Base-by-base conservation (phyloP, 2,329 filamentous ascomycete species). In the Trichothecium roseum region DNA sequence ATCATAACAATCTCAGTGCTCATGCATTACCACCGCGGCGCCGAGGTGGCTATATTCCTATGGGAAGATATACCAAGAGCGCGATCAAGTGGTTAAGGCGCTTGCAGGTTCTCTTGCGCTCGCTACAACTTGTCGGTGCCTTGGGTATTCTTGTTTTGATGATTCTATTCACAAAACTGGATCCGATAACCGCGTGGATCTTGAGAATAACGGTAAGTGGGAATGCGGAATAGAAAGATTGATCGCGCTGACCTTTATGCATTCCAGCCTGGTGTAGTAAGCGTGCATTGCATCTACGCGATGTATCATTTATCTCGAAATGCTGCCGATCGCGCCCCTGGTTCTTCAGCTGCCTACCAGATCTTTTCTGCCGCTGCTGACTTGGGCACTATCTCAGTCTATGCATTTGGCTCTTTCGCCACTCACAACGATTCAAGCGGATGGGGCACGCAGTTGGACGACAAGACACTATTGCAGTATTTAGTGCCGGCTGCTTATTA, bases 321-420 rank as follows among this genome's bases (percentile, higher is more conserved):
- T 27, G 72, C 84, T 1, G 76, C 75, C 32, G 73, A 69, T 30
- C 77, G 87, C 35, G 78, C 87, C 1, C 79, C 89, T 0, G 80
- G 69, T 4, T 94, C 85, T 16, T 84, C 86, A 14, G 80, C 85
- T 12, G 89, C 85, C 43, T 96, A 96, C 58, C 86, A 93, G 58
- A 62, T 91, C 38, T 96, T 95, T 54, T 77, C 87, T 3, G 68
- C 74, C 9, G 62, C 86, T 30, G 72, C 82, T 29, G 89, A 96
- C 54, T 50, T 76, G 12, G 62, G 60, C 9, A 58, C 72, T 30
- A 45, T 72, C 18, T 65, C 70, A 8, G 59, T 79, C 27, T 81
- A 74, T 48, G 63, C 64, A 6, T 79, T 74, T 41, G 69, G 69
- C 6, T 64, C 63, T 3, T 51, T 72, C 31, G 57, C 63, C 6